phyloP scores from a whole-genome alignment of 75 land plant species.

The Chamaecyparis obtusa region DNA sequence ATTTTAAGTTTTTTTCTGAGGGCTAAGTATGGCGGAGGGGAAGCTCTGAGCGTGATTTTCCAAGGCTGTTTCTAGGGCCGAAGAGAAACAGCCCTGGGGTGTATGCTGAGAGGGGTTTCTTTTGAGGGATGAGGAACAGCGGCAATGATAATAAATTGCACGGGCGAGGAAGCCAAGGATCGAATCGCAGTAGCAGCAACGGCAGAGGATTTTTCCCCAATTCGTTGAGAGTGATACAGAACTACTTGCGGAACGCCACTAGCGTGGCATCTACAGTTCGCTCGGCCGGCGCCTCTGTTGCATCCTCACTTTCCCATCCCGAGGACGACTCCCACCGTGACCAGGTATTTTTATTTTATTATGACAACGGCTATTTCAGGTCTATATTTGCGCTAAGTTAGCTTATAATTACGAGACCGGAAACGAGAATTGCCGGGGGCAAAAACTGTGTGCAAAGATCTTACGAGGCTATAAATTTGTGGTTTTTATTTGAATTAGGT shows the following conservation, averaged over 20 bases:
- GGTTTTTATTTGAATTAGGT: background rate
- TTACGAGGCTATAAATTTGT: background rate
- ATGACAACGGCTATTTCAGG: background rate
- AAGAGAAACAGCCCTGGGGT: slow-evolving; percentile 7
- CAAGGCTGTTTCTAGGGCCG: slow-evolving; percentile 10
- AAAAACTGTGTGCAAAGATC: background rate
- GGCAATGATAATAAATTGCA: slow-evolving; percentile 16
- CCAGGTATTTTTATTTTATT: slow-evolving; percentile 37
- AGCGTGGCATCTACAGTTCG: slow-evolving; percentile 47
- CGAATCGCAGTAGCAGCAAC: slow-evolving; percentile 13
- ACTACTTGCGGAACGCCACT: slow-evolving; percentile 47
- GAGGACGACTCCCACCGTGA: slow-evolving; percentile 32
- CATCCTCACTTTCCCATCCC: slow-evolving; percentile 35
- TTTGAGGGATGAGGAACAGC: slow-evolving; percentile 41
- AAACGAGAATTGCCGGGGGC: background rate
- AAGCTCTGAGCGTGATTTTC: background rate
- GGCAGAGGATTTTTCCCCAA: slow-evolving; percentile 39
- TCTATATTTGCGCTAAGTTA: background rate
- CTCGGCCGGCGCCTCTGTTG: slow-evolving; percentile 51
- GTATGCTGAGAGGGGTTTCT: background rate
- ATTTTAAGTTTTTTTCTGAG: background rate
- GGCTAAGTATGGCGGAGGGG: background rate
- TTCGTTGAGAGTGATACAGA: slow-evolving; percentile 42
- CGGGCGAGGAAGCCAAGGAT: slow-evolving; percentile 2
- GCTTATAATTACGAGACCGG: background rate